Evolutionary conservation across 495 filamentous ascomycete genomes (phyloP), one percentile per base, ranked within the genome.

Genomic region (Cryomyces minteri): DNA sequence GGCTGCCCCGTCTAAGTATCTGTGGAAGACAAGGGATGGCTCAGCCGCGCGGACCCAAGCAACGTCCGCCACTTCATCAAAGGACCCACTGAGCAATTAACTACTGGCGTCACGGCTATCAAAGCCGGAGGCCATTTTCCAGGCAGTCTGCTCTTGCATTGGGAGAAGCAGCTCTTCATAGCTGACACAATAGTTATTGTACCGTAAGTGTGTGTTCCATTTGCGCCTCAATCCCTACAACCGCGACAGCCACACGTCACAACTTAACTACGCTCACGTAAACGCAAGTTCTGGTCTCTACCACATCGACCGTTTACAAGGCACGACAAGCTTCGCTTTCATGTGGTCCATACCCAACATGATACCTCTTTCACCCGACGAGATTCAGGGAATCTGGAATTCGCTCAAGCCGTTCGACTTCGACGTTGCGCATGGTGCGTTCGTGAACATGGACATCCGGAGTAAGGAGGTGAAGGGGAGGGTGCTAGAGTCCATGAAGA

Each of bases 291-390:
- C 58, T 9, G 55, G 43, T 0, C 42, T 58, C 11, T 67, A 67
- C 38, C 52, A 58, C 50, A 59, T 67, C 32, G 49, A 65, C 10
- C 64, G 79, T 25, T 71, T 67, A 4, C 47, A 59, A 5, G 76
- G 72, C 0, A 72, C 76, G 45, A 77, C 70, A 6, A 72, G 67
- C 36, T 88, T 72, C 58, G 56, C 73, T 4, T 87, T 88, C 61
- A 77, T 82, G 76, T 87, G 77, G 76, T 79, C 74, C 14, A 79
- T 80, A 53, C 82, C 82, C 4, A 87, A 88, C 57, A 77, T 80
- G 72, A 84, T 87, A 14, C 82, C 82, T 0, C 68, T 87, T 4
- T 52, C 66, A n/a, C 68, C 76, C 4, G 52, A 61, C 12, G 69
- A 71, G 54, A 67, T 82, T 36, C 50, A 64, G 37, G 49, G 54